A percentile compares a stretch with the other conserved stretches of the same genome.
Evolutionary conservation across 768 basidiomycete genomes (phyloP).

Genomic region (Flagelloscypha sp.): DNA sequence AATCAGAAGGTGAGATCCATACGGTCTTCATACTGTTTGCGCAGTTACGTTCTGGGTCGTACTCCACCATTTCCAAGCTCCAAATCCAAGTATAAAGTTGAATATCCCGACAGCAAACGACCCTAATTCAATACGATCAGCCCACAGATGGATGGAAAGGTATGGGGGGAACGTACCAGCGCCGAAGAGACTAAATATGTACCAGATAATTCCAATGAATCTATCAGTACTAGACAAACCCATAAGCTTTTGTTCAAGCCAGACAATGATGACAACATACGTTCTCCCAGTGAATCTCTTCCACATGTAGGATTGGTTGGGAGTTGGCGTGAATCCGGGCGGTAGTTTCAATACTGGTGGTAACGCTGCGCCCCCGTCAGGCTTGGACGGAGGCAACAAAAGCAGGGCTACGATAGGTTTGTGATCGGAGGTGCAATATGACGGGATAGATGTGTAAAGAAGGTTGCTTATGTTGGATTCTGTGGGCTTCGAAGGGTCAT

Average conservation of each 20-base stretch:
- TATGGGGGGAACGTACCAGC: no score
- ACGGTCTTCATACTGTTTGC: no score
- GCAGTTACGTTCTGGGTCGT: no score
- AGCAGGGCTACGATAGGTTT: conserved; percentile 84
- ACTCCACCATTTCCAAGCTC: conserved; percentile 57
- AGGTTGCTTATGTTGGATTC: conserved; percentile 52
- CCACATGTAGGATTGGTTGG: conserved; percentile 42
- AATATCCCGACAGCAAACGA: conserved; percentile 60
- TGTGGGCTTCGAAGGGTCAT: conserved; percentile 44
- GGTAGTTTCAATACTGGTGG: conserved; percentile 47
- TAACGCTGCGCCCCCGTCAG: conserved; percentile 17
- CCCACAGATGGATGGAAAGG: no score
- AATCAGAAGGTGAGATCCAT: no score
- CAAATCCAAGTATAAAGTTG: conserved; percentile 63
- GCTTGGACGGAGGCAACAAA: conserved; percentile 40
- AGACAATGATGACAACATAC: no score
- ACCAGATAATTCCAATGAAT: conserved; percentile 74
- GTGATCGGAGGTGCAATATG: conserved; percentile 83
- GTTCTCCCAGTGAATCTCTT: conserved; percentile 60
- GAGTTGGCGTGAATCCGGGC: conserved; percentile 36
- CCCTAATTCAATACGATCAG: no score
- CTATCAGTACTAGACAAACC: no score
- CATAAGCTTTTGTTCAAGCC: no score
- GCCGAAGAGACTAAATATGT: conserved; percentile 63
- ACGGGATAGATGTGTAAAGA: conserved; percentile 72